These are phyloP conservation scores for Myxozyma neglecta DNA, from an alignment of 805 yeast species.

Conservation along the genomic window DNA sequence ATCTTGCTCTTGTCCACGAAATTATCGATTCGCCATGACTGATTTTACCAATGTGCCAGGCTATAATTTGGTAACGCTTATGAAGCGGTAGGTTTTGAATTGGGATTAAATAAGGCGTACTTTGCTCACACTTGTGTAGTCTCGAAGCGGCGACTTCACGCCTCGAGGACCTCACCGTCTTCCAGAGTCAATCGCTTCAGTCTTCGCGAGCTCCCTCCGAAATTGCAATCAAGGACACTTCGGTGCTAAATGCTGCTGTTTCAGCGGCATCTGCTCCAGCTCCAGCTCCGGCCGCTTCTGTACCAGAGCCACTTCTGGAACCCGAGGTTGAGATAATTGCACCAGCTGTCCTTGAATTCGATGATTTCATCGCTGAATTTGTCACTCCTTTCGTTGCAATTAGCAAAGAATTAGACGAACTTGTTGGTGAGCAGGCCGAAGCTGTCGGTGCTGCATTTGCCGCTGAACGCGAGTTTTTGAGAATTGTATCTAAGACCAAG, in stretches of 20 bases:
- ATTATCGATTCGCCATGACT: conserved; percentile 11
- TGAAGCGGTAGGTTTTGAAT: conserved; percentile 53
- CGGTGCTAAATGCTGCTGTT: conserved; percentile 24
- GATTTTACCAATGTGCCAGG: conserved; percentile 45
- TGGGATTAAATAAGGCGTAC: neutral
- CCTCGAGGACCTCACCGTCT: conserved; percentile 81
- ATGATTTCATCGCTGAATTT: conserved; percentile 51
- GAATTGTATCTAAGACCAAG: conserved; percentile 57
- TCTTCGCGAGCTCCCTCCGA: conserved; percentile 10
- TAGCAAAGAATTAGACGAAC: conserved; percentile 56
- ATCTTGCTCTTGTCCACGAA: too few species aligned
- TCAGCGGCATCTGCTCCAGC: conserved; percentile 31
- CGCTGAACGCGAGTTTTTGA: conserved; percentile 59
- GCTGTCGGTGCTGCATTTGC: conserved; percentile 56
- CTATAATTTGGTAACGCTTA: conserved; percentile 78
- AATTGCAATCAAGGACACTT: conserved; percentile 11
- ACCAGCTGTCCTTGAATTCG: conserved; percentile 44
- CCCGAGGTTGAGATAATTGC: conserved; percentile 29
- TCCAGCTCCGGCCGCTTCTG: conserved; percentile 30
- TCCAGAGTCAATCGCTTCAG: conserved; percentile 61
- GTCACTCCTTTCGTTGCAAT: conserved; percentile 60
- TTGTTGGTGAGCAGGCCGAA: conserved; percentile 52
- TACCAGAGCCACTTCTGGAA: conserved; percentile 31
- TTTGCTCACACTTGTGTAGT: conserved; percentile 40
- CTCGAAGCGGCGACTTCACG: conserved; percentile 93